These are phyloP conservation scores for Plantago major DNA, from an alignment of 257 asterid species.

Conservation along the genomic window DNA sequence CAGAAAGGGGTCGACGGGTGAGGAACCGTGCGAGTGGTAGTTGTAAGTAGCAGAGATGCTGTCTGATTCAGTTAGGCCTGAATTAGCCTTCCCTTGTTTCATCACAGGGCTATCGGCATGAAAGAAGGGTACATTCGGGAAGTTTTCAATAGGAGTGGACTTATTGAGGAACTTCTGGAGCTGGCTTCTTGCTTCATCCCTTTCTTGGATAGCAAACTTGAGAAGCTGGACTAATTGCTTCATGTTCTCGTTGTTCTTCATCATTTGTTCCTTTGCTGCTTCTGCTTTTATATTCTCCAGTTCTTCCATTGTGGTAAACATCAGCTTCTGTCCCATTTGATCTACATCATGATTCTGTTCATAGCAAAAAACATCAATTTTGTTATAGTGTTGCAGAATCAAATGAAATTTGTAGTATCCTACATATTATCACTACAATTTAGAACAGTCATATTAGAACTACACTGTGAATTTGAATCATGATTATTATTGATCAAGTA, in stretches of 20 bases:
- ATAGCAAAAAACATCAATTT: neutral
- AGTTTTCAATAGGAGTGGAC: neutral
- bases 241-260: constrained; percentile 35
- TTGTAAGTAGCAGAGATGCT: constrained; percentile 52
- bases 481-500: too few relatives aligned
- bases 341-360: constrained; percentile 37
- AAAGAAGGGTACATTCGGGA: constrained; percentile 12
- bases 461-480: too few relatives aligned
- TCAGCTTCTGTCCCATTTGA: constrained; percentile 41
- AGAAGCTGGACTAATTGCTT: constrained; percentile 37
- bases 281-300: constrained; percentile 41
- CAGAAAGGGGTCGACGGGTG: constrained; percentile 44
- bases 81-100: constrained; percentile 39
- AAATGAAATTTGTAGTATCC: too few relatives aligned
- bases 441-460: too few relatives aligned
- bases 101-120: constrained; percentile 22
- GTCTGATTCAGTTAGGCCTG: constrained; percentile 60
- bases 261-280: constrained; percentile 37
- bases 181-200: constrained; percentile 52
- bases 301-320: constrained; percentile 45
- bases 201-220: constrained; percentile 33
- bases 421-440: too few relatives aligned
- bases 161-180: constrained; percentile 45
- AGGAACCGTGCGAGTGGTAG: constrained; percentile 38
- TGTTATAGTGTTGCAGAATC: neutral